Conservation (phyloP, 495 filamentous ascomycete genomes). For the Rhypophila decipiens region DNA sequence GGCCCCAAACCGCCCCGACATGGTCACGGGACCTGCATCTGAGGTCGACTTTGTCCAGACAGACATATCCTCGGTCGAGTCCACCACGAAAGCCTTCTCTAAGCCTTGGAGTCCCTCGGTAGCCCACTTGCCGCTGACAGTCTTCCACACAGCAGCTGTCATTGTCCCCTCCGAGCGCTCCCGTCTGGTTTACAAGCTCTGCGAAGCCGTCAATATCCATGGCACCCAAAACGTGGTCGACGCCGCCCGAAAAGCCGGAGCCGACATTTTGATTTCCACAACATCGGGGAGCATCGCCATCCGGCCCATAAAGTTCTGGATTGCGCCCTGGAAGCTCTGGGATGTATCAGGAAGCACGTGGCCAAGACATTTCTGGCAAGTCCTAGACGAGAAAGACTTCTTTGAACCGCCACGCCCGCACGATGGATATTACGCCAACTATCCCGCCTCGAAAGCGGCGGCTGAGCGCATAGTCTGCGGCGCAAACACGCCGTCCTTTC, state of each 20-base stretch:
- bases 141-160: constrained; percentile 40
- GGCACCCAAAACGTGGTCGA: constrained; percentile 54
- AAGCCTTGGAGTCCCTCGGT: constrained; percentile 29
- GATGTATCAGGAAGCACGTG: neutral
- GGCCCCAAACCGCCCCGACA: constrained; percentile 28
- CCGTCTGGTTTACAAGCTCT: constrained; percentile 27
- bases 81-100: constrained; percentile 28
- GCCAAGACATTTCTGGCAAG: constrained; percentile 40
- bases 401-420: constrained; percentile 34
- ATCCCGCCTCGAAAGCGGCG: constrained; percentile 47
- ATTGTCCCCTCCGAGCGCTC: constrained; percentile 40
- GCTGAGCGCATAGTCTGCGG: constrained; percentile 47
- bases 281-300: constrained; percentile 50
- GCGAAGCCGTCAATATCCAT: constrained; percentile 47
- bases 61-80: constrained; percentile 32
- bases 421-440: constrained; percentile 51
- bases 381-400: constrained; percentile 40
- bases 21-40: constrained; percentile 21
- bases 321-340: constrained; percentile 38
- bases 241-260: constrained; percentile 41
- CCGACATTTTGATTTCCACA: constrained; percentile 53
- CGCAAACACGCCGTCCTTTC: constrained; percentile 36
- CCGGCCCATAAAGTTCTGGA: constrained; percentile 41
- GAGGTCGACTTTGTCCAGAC: constrained; percentile 33
- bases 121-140: constrained; percentile 30